These are phyloP conservation scores for Mycena sanguinolenta DNA, from an alignment of 768 basidiomycete genomes.

Conservation along the genomic window DNA sequence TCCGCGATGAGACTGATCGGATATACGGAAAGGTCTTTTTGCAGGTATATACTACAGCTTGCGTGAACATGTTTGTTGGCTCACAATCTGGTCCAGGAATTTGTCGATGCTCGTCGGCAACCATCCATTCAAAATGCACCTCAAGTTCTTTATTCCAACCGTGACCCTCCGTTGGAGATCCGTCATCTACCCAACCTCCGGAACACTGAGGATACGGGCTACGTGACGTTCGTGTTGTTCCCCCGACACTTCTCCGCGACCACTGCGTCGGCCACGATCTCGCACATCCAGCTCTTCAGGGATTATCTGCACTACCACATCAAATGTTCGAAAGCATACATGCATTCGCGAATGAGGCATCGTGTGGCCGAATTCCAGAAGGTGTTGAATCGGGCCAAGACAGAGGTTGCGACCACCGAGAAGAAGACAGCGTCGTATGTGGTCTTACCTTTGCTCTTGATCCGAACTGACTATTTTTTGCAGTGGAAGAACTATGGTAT, in stretches of 20 bases:
- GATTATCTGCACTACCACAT: constrained; percentile 99
- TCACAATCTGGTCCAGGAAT: constrained; percentile 76
- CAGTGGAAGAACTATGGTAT: constrained; percentile 71
- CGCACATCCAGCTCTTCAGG: constrained; percentile 96
- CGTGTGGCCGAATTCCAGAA: constrained; percentile 97
- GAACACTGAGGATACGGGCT: constrained; percentile 90
- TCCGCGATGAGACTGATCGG: constrained; percentile 96
- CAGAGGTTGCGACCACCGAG: constrained; percentile 85
- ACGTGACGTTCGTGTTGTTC: constrained; percentile 98
- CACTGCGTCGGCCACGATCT: constrained; percentile 84
- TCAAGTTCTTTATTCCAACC: constrained; percentile 94
- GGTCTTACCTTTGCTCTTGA: constrained; percentile 14
- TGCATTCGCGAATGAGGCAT: constrained; percentile 97
- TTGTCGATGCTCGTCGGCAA: constrained; percentile 96
- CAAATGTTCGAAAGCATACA: constrained; percentile 98
- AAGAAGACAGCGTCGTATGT: constrained; percentile 92
- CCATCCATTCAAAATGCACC: constrained; percentile 97
- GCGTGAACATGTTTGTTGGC: neutral
- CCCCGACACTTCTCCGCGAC: constrained; percentile 91
- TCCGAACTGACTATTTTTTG: constrained; percentile 17
- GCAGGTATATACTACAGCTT: constrained; percentile 70
- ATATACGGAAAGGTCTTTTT: constrained; percentile 98
- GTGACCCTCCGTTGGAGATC: constrained; percentile 97
- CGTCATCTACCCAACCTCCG: constrained; percentile 86
- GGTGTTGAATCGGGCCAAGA: constrained; percentile 95